Base-by-base conservation (phyloP, 371 early-diverging fungal genomes). In the Actinomucor elegans region DNA sequence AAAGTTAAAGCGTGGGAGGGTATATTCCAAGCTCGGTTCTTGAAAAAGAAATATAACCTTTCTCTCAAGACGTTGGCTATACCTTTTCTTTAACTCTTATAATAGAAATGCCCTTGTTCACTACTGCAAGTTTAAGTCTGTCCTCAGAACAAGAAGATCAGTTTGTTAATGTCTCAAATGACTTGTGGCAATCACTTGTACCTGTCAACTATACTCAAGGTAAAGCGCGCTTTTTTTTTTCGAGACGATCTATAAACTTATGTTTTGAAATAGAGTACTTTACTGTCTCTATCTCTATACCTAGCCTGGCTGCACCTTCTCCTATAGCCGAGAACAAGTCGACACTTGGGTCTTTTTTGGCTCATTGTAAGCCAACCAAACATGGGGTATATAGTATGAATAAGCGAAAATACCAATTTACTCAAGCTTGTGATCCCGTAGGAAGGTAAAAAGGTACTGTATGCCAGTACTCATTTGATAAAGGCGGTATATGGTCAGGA, bases 401-500 rank as follows among this genome's bases (percentile, higher is more conserved):
- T 29, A 44, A 52, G 27, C 23, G 24, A 20, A 36, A n/a, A n/a
- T n/a, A n/a, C n/a, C n/a, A n/a, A 32, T 48, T 48, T 23, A 43
- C 23, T 20, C 29, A 40, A 47, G 26, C 27, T 34, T 15, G 43
- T 35, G 10, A 47, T 20, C 15, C 10, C 15, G 2, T 32, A 52
- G 40, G 33, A 48, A 35, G 51, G 46, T 15, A 51, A 58, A 31
- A 27, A 31, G 5, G 10, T 37, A 9, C 32, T 75, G 4, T 65
- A 64, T 61, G 61, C 45, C 1, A 67, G 65, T 11, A 41, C 57
- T 27, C 23, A 44, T 8, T 28, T 74, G 20, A 48, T 74, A 18
- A 48, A 66, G 26, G 48, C 68, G 3, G 51, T 77, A 4, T 77
- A 73, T 49, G 73, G 77, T 1, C 20, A 52, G 4, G 67, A 72